A percentile compares a stretch with the other conserved stretches of the same genome.
These are phyloP conservation scores for Graphiopsis chlorocephala DNA, from an alignment of 2,329 filamentous ascomycete genomes.

Conservation along the genomic window DNA sequence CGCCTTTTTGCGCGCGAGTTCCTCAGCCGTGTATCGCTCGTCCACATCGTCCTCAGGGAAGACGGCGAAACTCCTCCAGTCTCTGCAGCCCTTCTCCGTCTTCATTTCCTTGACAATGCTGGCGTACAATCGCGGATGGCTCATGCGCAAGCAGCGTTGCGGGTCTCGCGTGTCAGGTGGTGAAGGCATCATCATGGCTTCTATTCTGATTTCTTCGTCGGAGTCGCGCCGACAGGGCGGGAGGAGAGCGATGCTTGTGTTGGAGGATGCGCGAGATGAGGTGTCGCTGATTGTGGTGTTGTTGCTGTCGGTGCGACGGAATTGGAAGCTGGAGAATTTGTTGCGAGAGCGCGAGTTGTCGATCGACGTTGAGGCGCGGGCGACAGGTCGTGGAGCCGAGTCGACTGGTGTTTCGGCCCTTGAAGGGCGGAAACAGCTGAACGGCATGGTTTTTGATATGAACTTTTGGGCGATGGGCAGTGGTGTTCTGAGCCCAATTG, in stretches of 20 bases:
- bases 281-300: slow-evolving; percentile 24
- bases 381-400: slow-evolving; percentile 15
- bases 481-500: slow-evolving; percentile 1
- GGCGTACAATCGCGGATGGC: slow-evolving; percentile 32
- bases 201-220: slow-evolving; percentile 27
- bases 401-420: slow-evolving; percentile 20
- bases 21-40: slow-evolving; percentile 28
- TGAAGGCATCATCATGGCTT: slow-evolving; percentile 36
- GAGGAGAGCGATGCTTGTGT: slow-evolving; percentile 32
- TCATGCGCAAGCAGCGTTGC: slow-evolving; percentile 32
- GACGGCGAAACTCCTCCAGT: slow-evolving; percentile 35
- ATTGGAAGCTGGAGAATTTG: slow-evolving; percentile 11
- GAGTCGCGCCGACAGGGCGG: slow-evolving; percentile 31
- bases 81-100: slow-evolving; percentile 29
- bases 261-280: slow-evolving; percentile 31
- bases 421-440: slow-evolving; percentile 30
- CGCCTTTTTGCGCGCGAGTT: slow-evolving; percentile 27
- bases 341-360: background rate
- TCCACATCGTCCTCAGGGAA: slow-evolving; percentile 34
- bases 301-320: slow-evolving; percentile 12
- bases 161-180: slow-evolving; percentile 25
- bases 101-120: slow-evolving; percentile 36
- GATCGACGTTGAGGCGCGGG: background rate
- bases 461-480: background rate
- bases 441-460: slow-evolving; percentile 24